phyloP scores from a whole-genome alignment of 2,329 filamentous ascomycete species.

The Blumeriella jaapii region DNA sequence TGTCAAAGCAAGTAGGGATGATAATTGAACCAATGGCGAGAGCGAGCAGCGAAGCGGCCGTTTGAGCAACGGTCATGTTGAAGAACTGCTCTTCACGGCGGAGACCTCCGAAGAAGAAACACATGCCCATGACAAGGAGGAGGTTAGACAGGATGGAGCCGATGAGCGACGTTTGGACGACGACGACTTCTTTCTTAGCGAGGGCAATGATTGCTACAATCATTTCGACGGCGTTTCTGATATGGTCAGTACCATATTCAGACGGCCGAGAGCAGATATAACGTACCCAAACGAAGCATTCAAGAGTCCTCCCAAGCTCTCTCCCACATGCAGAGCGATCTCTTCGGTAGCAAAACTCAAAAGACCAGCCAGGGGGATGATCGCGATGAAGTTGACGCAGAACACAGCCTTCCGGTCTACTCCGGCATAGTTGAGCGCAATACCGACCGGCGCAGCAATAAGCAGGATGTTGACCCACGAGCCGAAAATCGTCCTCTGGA shows the following conservation, averaged over 20 bases:
- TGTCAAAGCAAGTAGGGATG: constrained; percentile 78
- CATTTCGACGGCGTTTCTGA: constrained; percentile 71
- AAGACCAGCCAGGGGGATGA: constrained; percentile 79
- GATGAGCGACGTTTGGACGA: constrained; percentile 87
- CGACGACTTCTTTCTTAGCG: constrained; percentile 52
- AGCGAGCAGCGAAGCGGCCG: constrained; percentile 60
- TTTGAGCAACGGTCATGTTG: constrained; percentile 86
- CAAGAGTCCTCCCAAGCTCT: constrained; percentile 76
- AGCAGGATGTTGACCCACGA: constrained; percentile 83
- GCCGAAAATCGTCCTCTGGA: constrained; percentile 63
- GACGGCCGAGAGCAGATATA: not conserved
- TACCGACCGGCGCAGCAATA: constrained; percentile 66
- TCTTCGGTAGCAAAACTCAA: constrained; percentile 85
- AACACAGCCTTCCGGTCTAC: constrained; percentile 58
- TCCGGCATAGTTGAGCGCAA: constrained; percentile 56
- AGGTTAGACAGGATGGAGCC: constrained; percentile 88
- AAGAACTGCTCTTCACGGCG: constrained; percentile 75
- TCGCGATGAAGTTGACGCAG: constrained; percentile 86
- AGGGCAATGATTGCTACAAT: constrained; percentile 84
- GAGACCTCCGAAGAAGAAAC: constrained; percentile 67
- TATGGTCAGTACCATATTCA: constrained; percentile 18
- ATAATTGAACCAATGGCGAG: constrained; percentile 68
- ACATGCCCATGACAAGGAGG: constrained; percentile 81
- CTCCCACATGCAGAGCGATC: constrained; percentile 68
- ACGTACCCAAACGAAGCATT: constrained; percentile 79